Evolutionary conservation across 164 flowering plant species (phyloP).

Genomic region (Nymphaea colorata): DNA sequence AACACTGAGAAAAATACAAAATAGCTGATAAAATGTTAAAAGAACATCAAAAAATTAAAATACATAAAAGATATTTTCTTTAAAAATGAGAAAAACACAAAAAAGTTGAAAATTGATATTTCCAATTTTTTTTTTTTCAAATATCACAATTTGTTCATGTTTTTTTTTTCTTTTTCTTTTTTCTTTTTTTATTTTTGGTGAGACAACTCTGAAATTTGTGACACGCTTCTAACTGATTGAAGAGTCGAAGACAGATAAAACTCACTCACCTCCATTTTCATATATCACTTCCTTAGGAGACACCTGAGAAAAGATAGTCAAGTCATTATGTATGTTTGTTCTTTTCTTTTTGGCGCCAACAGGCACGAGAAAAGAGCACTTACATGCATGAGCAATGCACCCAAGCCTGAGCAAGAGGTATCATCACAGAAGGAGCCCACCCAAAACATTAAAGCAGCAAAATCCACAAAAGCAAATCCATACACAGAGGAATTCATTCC

Average conservation of each 20-base stretch:
- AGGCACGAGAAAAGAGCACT: constrained; percentile 10
- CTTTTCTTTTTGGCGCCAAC: too few species aligned
- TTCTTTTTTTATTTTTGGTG: too few species aligned
- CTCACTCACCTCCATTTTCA: constrained; percentile 51
- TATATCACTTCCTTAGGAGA: constrained; percentile 81
- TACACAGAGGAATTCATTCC: constrained; percentile 32
- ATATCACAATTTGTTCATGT: too few species aligned
- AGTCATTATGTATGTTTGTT: background rate
- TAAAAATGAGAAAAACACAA: too few species aligned
- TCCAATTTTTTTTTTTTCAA: too few species aligned
- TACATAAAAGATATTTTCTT: too few species aligned
- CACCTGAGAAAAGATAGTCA: constrained; percentile 26
- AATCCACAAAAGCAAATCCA: constrained; percentile 97
- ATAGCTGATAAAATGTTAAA: too few species aligned
- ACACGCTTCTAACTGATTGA: background rate
- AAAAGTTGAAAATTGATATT: too few species aligned
- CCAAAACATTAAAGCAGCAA: constrained; percentile 82
- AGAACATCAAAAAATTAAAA: too few species aligned
- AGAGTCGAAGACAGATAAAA: constrained; percentile 2
- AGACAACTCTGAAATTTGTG: too few species aligned
- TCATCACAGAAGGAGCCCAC: constrained; percentile 86
- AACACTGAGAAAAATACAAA: too few species aligned
- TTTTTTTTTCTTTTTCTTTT: too few species aligned
- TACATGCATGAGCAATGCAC: constrained; percentile 91
- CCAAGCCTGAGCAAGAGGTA: constrained; percentile 76